These are phyloP conservation scores for Acanthochlamys bracteata DNA, from an alignment of 106 monocot genomes.

Conservation along the genomic window DNA sequence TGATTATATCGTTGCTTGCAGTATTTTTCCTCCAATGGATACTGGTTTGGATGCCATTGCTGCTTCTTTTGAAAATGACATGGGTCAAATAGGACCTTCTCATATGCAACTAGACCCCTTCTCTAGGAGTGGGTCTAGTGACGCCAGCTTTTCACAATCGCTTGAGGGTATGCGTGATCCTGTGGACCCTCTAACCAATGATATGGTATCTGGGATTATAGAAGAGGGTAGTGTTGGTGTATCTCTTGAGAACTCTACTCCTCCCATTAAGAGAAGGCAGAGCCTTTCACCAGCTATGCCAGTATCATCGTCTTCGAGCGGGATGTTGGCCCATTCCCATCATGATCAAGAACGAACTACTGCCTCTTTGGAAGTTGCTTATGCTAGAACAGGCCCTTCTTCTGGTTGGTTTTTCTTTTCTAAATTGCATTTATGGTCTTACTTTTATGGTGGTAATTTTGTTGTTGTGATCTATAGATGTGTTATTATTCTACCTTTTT, in stretches of 20 bases:
- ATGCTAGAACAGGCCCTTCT: slow-evolving; percentile 12
- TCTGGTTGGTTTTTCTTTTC: slow-evolving; percentile 22
- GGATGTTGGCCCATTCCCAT: slow-evolving; percentile 2
- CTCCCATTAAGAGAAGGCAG: not conserved
- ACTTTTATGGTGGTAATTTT: not conserved
- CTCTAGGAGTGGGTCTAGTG: not conserved
- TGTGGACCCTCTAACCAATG: slow-evolving; percentile 2
- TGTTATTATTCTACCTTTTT: too few species aligned
- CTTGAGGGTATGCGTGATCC: slow-evolving; percentile 43
- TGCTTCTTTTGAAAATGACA: slow-evolving; percentile 14
- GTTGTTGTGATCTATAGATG: not conserved
- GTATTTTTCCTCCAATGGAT: slow-evolving; percentile 33
- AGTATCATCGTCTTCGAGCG: slow-evolving; percentile 19
- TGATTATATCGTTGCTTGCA: slow-evolving; percentile 14
- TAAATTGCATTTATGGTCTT: not conserved
- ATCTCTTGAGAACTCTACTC: slow-evolving; percentile 13
- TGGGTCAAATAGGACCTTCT: not conserved
- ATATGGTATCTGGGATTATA: slow-evolving; percentile 5
- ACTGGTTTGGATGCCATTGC: slow-evolving; percentile 7
- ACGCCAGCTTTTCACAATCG: slow-evolving; percentile 8
- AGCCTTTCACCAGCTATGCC: slow-evolving; percentile 35
- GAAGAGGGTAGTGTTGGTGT: slow-evolving; percentile 6
- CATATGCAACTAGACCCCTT: slow-evolving; percentile 3
- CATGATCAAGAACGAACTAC: not conserved
- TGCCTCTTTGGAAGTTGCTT: slow-evolving; percentile 23